These are phyloP conservation scores for Diaporthe longicolla DNA, from an alignment of 2,329 filamentous ascomycete genomes.

Conservation along the genomic window DNA sequence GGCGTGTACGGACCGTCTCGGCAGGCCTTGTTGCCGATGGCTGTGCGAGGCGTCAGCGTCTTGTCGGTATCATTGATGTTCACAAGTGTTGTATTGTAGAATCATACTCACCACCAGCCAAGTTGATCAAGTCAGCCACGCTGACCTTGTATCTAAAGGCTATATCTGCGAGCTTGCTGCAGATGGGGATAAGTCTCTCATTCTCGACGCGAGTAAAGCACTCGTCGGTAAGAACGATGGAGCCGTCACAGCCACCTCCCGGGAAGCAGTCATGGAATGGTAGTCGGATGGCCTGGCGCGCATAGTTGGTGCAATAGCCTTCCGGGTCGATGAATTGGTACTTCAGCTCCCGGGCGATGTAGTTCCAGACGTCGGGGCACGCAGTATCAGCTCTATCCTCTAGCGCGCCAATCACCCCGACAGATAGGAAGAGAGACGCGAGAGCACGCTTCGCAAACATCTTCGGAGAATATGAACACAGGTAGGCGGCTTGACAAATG, in stretches of 20 bases:
- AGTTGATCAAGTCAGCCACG: slow-evolving; percentile 40
- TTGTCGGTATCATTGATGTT: not conserved
- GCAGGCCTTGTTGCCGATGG: slow-evolving; percentile 47
- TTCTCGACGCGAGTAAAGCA: slow-evolving; percentile 32
- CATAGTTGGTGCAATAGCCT: slow-evolving; percentile 32
- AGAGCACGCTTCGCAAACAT: slow-evolving; percentile 21
- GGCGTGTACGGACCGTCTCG: slow-evolving; percentile 45
- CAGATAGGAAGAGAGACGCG: slow-evolving; percentile 18
- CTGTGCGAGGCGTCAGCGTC: slow-evolving; percentile 42
- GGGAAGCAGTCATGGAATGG: slow-evolving; percentile 42
- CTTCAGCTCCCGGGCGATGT: slow-evolving; percentile 37
- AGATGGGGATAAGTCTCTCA: slow-evolving; percentile 32
- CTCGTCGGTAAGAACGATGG: slow-evolving; percentile 39
- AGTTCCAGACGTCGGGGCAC: slow-evolving; percentile 32
- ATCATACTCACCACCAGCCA: slow-evolving; percentile 36
- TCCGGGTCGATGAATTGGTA: slow-evolving; percentile 33
- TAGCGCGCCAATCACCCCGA: slow-evolving; percentile 10
- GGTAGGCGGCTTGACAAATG: not conserved
- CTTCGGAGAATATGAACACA: not conserved
- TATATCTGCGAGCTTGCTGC: slow-evolving; percentile 25
- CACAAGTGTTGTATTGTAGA: not conserved
- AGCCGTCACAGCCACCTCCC: slow-evolving; percentile 40
- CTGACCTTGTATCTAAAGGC: slow-evolving; percentile 21
- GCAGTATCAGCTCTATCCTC: not conserved
- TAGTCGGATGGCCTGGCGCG: slow-evolving; percentile 38